Percentiles rank a stretch among this genome's conserved stretches.
Conservation (phyloP, 192 early-diverging fungal species). For the Chytriomyces sp. region DNA sequence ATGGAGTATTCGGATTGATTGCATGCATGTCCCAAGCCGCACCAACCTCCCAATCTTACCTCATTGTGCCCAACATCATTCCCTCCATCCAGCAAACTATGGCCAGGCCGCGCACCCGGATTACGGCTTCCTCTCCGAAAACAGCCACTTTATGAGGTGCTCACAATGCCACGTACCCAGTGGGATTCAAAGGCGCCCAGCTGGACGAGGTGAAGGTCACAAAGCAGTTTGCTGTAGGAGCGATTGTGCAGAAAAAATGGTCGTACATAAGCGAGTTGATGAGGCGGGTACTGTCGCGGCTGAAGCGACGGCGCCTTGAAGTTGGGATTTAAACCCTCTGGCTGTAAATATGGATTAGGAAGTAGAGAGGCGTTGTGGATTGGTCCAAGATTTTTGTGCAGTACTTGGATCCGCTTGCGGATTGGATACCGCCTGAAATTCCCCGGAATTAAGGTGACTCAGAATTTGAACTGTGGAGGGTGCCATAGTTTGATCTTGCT, state of each 20-base stretch:
- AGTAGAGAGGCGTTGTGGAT: slow-evolving; percentile 58
- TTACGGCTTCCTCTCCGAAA: slow-evolving; percentile 96
- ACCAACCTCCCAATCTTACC: slow-evolving; percentile 78
- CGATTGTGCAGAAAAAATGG: slow-evolving; percentile 69
- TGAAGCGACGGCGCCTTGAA: background rate
- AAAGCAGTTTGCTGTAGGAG: slow-evolving; percentile 67
- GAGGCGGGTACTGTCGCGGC: slow-evolving; percentile 39
- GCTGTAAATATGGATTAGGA: slow-evolving; percentile 65
- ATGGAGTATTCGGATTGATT: background rate
- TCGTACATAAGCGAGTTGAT: slow-evolving; percentile 60
- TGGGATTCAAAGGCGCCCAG: slow-evolving; percentile 78
- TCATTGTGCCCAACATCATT: slow-evolving; percentile 78
- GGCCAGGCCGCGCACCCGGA: slow-evolving; percentile 90
- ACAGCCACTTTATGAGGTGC: slow-evolving; percentile 75
- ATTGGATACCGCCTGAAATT: slow-evolving; percentile 83
- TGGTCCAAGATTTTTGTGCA: slow-evolving; percentile 56
- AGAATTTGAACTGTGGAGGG: background rate
- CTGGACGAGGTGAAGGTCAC: slow-evolving; percentile 52
- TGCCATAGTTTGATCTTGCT: background rate
- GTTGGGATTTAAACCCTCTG: slow-evolving; percentile 33
- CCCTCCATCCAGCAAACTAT: slow-evolving; percentile 72
- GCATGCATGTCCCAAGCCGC: slow-evolving; percentile 46
- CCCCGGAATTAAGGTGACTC: slow-evolving; percentile 66
- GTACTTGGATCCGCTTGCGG: slow-evolving; percentile 69
- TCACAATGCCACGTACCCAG: slow-evolving; percentile 77